Base-by-base conservation (phyloP, 1,139 yeast genomes). In the Hanseniaspora uvarum region DNA sequence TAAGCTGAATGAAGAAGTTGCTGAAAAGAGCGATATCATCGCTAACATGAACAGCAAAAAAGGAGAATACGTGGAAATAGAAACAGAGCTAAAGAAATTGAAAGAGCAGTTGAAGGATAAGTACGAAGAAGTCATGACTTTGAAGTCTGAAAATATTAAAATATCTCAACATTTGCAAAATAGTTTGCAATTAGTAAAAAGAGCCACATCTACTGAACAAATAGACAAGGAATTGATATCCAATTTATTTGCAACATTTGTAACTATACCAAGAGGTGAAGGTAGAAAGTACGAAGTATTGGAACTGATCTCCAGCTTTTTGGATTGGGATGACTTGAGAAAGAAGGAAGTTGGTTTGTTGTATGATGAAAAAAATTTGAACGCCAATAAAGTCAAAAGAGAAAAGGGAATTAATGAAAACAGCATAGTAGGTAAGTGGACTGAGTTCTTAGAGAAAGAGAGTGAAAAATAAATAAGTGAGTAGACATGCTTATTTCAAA, bases 131-230 rank as follows among this genome's bases (percentile, higher is more conserved):
- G 83, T 58, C 72, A 88, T 28, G 76, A 81, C 53, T 79, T 92
- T 52, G 97, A 97, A 4, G 92, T 92, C 65, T 74, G 92, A 54
- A 79, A 97, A 55, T 97, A 92, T 65, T 97, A 92, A 68, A 94
- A 95, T 1, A 92, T 92, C n/a, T 65, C 98, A 92, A 64, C 98
- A 92, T 70, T 71, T 92, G 56, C 88, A 95, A 18, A 89, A 92
- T 64, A 94, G 97, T 1, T 70, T 94, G 56, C 80, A 88, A 18
- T 72, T 89, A 67, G 80, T 92, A 56, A 88, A 88, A 63, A 81
- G 82, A 61, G 81, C 77, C 52, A 77, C 84, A 53, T 81, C 80
- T 56, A 79, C 86, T 5, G 88, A 84, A 56, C 75, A 83, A 7
- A 87, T 89, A 1, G 97, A 89, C 65, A 83, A 85, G 63, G 95